Evolutionary conservation across 2,329 filamentous ascomycete species (phyloP).

Genomic region (Emmonsia crescens): DNA sequence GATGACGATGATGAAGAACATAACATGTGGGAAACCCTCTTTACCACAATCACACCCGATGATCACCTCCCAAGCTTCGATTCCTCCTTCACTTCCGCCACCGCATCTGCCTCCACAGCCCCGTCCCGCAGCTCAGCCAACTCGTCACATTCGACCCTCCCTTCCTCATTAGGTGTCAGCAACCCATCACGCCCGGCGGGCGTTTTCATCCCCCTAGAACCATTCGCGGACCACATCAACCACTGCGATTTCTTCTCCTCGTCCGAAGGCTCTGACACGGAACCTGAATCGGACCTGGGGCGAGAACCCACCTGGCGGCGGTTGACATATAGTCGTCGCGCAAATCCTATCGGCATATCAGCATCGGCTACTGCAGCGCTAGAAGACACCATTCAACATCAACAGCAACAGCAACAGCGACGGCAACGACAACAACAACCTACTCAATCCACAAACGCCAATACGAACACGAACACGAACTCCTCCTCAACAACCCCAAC

Average conservation of each 20-base stretch:
- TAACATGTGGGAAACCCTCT: constrained; percentile 66
- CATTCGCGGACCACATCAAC: constrained; percentile 5
- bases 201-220: constrained; percentile 8
- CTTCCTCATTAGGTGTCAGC: constrained; percentile 14
- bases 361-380: neutral
- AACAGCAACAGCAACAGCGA: neutral
- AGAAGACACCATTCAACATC: neutral
- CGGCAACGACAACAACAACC: neutral
- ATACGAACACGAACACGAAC: constrained; percentile 19
- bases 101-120: constrained; percentile 21
- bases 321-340: neutral
- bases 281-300: constrained; percentile 16
- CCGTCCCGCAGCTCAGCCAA: constrained; percentile 25
- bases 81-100: constrained; percentile 65
- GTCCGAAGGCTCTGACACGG: constrained; percentile 19
- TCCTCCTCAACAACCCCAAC: constrained; percentile 22
- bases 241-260: constrained; percentile 7
- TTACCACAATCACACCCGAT: constrained; percentile 71
- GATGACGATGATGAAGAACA: constrained; percentile 37
- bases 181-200: constrained; percentile 8
- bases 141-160: constrained; percentile 34
- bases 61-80: constrained; percentile 67
- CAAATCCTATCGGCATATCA: neutral
- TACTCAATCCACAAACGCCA: neutral
- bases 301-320: constrained; percentile 4